Conservation (phyloP, 2,329 filamentous ascomycete genomes). For the Aspergillus fructus region DNA sequence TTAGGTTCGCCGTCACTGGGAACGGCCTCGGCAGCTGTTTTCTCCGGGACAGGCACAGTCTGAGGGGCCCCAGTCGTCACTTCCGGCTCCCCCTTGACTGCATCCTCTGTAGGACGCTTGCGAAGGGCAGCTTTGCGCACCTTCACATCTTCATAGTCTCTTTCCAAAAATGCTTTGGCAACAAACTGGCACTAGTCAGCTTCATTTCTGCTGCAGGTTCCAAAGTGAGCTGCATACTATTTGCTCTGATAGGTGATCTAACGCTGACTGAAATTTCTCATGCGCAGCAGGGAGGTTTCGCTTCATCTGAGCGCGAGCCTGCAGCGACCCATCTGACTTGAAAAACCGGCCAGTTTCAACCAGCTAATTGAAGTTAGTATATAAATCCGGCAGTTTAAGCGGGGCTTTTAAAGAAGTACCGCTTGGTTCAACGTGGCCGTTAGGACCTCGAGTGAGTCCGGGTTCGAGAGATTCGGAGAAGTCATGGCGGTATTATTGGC, state of each 20-base stretch:
- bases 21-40: slow-evolving; percentile 20
- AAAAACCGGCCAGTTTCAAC: slow-evolving; percentile 44
- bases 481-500: slow-evolving; percentile 19
- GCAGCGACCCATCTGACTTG: slow-evolving; percentile 35
- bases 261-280: slow-evolving; percentile 40
- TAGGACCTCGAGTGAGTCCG: slow-evolving; percentile 37
- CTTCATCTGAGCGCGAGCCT: slow-evolving; percentile 36
- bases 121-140: slow-evolving; percentile 31
- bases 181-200: slow-evolving; percentile 34
- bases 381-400: background rate
- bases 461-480: slow-evolving; percentile 24
- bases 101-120: slow-evolving; percentile 25
- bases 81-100: slow-evolving; percentile 28
- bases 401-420: slow-evolving; percentile 20
- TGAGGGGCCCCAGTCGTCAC: slow-evolving; percentile 16
- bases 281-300: slow-evolving; percentile 38
- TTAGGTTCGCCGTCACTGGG: slow-evolving; percentile 20
- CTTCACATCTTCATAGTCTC: slow-evolving; percentile 39
- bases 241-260: slow-evolving; percentile 43
- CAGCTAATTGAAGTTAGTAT: slow-evolving; percentile 33
- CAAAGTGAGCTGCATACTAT: slow-evolving; percentile 34
- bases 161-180: slow-evolving; percentile 44
- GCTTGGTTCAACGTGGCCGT: slow-evolving; percentile 39
- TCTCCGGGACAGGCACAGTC: slow-evolving; percentile 15
- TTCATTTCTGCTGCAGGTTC: background rate